Base-by-base conservation (phyloP, 306 rosid species). In the Ormosia emarginata region DNA sequence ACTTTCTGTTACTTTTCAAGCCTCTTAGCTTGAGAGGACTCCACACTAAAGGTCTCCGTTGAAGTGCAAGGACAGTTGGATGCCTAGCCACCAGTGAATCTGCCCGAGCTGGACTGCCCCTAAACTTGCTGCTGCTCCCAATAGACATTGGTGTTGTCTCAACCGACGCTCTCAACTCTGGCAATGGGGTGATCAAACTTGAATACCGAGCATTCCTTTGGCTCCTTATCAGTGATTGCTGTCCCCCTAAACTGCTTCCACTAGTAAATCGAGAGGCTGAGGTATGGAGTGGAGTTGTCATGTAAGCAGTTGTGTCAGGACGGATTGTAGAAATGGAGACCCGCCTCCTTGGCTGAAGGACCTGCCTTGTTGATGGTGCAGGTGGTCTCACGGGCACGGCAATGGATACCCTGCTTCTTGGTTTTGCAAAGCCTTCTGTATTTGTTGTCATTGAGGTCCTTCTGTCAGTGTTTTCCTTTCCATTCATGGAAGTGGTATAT, bases 321-420 rank as follows among this genome's bases (percentile, higher is more conserved):
- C 88, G 92, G n/a, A 85, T 4, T 33, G 94, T 87, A 64, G 98
- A 97, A 39, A 92, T 82, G 13, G 99, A 92, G 81, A 92, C 97
- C 2, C 97, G 87, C 80, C 98, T 95, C 90, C 86, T 92, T 13
- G 99, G 98, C 82, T 93, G 92, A 79, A 86, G 62, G 66, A 88
- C 41, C 79, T 87, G 97, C 0, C 80, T 24, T 37, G 79, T 83
- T 67, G 81, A 47, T 40, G 85, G 74, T 11, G 76, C 82, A 62
- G 94, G 74, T 33, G 94, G 90, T 72, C 94, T 91, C 69, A 85
- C 68, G 10, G 94, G 90, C 66, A 86, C 74, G 13, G 94, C 92
- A 64, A 94, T 82, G 13, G 98, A 94, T 58, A 78, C 86, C 82
- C 97, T 85, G 71, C 92, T 86, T 78, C 93, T 88, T 39, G 94